A percentile compares a stretch with the other conserved stretches of the same genome.
phyloP scores from a whole-genome alignment of 257 asterid species.

The Eucommia ulmoides region DNA sequence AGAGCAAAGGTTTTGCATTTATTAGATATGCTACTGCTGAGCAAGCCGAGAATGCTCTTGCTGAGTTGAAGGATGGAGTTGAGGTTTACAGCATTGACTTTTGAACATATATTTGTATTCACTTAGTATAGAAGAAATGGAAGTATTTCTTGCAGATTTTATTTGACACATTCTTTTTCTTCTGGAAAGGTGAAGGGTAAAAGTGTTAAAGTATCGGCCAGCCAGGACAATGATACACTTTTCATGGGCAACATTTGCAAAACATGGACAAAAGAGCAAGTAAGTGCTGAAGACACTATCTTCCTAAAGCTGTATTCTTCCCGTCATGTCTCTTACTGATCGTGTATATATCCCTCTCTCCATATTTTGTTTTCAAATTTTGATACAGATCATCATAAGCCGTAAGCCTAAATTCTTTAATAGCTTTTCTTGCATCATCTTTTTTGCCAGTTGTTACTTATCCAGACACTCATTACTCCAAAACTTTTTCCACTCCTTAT shows the following conservation, averaged over 20 bases:
- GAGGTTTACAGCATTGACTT: background rate
- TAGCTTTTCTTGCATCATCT: too few relatives aligned
- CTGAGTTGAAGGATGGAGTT: constrained; percentile 1
- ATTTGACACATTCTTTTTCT: background rate
- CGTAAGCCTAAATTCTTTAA: too few relatives aligned
- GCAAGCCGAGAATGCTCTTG: constrained; percentile 1
- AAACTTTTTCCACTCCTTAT: too few relatives aligned
- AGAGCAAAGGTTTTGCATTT: background rate
- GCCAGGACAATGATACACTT: background rate
- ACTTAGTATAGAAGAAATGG: too few relatives aligned
- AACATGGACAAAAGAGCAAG: background rate
- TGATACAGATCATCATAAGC: too few relatives aligned
- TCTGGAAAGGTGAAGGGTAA: background rate
- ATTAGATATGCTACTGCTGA: background rate
- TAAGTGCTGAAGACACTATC: background rate
- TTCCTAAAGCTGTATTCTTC: too few relatives aligned
- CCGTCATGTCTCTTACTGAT: too few relatives aligned
- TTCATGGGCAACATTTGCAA: background rate
- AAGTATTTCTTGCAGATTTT: background rate
- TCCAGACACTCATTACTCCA: too few relatives aligned
- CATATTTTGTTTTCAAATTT: too few relatives aligned
- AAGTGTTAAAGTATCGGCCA: background rate
- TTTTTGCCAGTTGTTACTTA: too few relatives aligned
- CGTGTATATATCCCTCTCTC: too few relatives aligned
- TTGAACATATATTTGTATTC: too few relatives aligned